Base-by-base conservation (phyloP, 495 filamentous ascomycete genomes). In the Tetracladium marchalianum region DNA sequence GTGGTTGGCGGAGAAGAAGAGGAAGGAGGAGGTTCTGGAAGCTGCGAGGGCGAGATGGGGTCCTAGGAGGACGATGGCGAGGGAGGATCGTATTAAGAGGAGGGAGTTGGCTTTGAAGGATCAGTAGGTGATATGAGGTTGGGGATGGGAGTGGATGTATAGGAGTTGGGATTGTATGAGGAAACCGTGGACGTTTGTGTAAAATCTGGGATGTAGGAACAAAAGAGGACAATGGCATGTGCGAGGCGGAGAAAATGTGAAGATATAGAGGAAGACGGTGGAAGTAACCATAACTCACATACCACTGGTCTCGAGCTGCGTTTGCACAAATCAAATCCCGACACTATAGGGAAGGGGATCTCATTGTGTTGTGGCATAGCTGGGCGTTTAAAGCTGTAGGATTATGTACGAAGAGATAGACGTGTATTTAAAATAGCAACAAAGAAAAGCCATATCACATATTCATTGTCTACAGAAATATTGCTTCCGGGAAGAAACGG, bases 1-100 rank as follows among this genome's bases (percentile, higher is more conserved):
- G 3, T 27, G 22, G 22, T 27, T 27, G 22, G 40, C 49, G 5
- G 49, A 59, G 41, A 40, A 41, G 15, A 66, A 70, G 55, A 48
- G 60, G 13, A 62, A 63, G 51, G 56, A 66, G 44, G 46, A 62
- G 55, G 57, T 53, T 39, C 47, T 79, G 53, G 80, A 83, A 55
- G 73, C 69, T 12, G 68, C 80, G 18, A 79, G 80, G 66, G 78
- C 71, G 42, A 72, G 73, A 58, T 95, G 87, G 87, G 87, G 88
- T 32, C 66, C 74, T 11, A 76, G 76, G 60, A 73, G 79, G 60
- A 72, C 72, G 49, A 72, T 71, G 62, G 89, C 89, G 34, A 73
- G 81, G 49, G 84, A 85, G 63, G 89, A 93, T 59, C 65, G 82
- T 56, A 57, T 68, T 59, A 75, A 80, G 66, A 77, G 89, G 58